These are phyloP conservation scores for Pleodorina starrii DNA, from an alignment of 139 green algal genomes.

Conservation along the genomic window DNA sequence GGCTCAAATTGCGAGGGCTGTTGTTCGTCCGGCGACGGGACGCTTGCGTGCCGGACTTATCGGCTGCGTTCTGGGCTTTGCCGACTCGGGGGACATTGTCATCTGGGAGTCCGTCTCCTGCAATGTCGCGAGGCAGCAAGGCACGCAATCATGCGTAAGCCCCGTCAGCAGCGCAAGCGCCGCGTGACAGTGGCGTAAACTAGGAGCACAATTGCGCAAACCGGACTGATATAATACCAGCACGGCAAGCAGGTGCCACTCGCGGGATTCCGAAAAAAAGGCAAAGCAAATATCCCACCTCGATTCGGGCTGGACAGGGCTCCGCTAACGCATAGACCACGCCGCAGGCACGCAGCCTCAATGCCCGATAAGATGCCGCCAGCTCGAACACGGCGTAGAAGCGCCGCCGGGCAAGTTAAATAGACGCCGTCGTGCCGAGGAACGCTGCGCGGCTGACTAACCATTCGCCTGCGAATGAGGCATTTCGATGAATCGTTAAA, in stretches of 20 bases:
- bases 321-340: neutral
- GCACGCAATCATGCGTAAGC: no score
- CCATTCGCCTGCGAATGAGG: neutral
- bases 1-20: neutral
- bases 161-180: no score
- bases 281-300: slow-evolving; percentile 20
- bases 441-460: neutral
- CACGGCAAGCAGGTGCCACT: no score
- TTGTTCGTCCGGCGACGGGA: neutral
- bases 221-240: no score
- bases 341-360: neutral
- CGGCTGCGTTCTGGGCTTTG: neutral
- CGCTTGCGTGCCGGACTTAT: slow-evolving; percentile 1
- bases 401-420: neutral
- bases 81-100: neutral
- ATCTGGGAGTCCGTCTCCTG: slow-evolving; percentile 18
- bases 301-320: slow-evolving; percentile 27
- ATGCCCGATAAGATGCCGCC: neutral
- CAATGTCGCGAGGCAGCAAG: no score
- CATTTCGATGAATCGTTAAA: no score
- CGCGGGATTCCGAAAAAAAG: no score
- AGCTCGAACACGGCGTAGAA: neutral
- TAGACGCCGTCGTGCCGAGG: neutral
- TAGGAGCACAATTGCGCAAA: no score
- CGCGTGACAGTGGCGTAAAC: no score